These are phyloP conservation scores for Ramularia endophylla DNA, from an alignment of 2,329 filamentous ascomycete species.

Conservation along the genomic window DNA sequence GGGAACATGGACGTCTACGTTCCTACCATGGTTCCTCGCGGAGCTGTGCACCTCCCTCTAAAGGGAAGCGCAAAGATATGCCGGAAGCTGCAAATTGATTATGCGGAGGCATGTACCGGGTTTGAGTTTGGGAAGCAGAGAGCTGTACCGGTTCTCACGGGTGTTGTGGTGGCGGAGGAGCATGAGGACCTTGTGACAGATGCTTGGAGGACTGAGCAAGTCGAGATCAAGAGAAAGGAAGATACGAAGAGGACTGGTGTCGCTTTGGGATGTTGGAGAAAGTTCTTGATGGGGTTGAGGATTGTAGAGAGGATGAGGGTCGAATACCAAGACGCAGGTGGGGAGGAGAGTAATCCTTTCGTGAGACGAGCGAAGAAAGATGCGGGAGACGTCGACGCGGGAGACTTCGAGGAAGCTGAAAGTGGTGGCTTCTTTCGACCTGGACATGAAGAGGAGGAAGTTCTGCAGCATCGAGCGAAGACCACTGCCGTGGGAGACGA, in stretches of 20 bases:
- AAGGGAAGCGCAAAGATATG: constrained; percentile 74
- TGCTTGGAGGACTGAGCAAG: constrained; percentile 67
- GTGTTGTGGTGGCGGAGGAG: constrained; percentile 81
- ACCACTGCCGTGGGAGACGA: constrained; percentile 13
- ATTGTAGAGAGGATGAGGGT: constrained; percentile 71
- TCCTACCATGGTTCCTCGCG: constrained; percentile 82
- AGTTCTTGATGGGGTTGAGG: constrained; percentile 76
- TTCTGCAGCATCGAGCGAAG: constrained; percentile 25
- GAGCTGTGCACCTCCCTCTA: constrained; percentile 77
- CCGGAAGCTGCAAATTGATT: constrained; percentile 77
- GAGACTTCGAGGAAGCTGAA: constrained; percentile 15
- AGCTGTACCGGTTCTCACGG: constrained; percentile 86
- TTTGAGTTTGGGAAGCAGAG: constrained; percentile 96
- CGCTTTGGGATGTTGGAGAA: constrained; percentile 73
- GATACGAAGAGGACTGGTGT: constrained; percentile 74
- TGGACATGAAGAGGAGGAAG: constrained; percentile 31
- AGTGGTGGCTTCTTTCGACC: constrained; percentile 40
- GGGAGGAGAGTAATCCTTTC: constrained; percentile 49
- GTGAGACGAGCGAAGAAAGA: constrained; percentile 32
- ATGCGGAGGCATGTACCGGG: constrained; percentile 87
- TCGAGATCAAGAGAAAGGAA: constrained; percentile 71
- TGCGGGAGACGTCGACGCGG: constrained; percentile 12
- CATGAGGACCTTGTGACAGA: constrained; percentile 68
- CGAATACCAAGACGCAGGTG: constrained; percentile 61
- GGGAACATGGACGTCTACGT: constrained; percentile 97